Evolutionary conservation across 2,329 filamentous ascomycete species (phyloP).

Genomic region (Passalora sequoiae): DNA sequence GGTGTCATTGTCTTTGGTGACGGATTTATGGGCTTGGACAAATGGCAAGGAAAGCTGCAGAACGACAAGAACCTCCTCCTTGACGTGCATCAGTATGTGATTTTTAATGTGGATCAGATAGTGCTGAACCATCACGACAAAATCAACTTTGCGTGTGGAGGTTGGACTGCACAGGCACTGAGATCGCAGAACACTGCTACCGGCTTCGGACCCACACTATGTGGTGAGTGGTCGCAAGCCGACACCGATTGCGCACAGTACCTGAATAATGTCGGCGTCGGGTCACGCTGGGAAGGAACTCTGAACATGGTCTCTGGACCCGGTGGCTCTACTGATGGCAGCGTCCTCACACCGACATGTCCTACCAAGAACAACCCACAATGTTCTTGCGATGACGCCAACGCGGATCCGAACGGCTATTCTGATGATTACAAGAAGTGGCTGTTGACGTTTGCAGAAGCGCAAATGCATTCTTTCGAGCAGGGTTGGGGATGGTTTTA

Average conservation of each 20-base stretch:
- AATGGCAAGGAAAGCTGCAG: constrained; percentile 82
- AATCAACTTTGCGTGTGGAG: constrained; percentile 78
- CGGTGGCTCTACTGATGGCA: constrained; percentile 53
- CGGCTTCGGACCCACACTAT: constrained; percentile 88
- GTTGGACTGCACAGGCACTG: constrained; percentile 75
- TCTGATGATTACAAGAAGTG: constrained; percentile 74
- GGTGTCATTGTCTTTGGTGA: constrained; percentile 81
- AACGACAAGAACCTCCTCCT: constrained; percentile 68
- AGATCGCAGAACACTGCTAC: constrained; percentile 66
- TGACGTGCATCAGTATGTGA: constrained; percentile 98
- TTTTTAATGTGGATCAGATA: constrained; percentile 90
- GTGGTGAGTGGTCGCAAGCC: constrained; percentile 95
- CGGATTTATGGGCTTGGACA: constrained; percentile 83
- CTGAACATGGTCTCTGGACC: constrained; percentile 51
- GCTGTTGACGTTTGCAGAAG: constrained; percentile 83
- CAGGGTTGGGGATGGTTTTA: constrained; percentile 97
- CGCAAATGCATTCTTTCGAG: constrained; percentile 93
- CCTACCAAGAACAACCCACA: constrained; percentile 56
- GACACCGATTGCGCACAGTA: constrained; percentile 88
- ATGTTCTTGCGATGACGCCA: constrained; percentile 72
- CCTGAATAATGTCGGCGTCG: constrained; percentile 84
- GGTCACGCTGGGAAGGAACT: constrained; percentile 88
- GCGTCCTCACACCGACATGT: constrained; percentile 67
- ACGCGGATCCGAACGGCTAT: constrained; percentile 66
- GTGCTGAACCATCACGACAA: constrained; percentile 75